Evolutionary conservation across 306 rosid species (phyloP).

Genomic region (Chamaecrista fasciculata): DNA sequence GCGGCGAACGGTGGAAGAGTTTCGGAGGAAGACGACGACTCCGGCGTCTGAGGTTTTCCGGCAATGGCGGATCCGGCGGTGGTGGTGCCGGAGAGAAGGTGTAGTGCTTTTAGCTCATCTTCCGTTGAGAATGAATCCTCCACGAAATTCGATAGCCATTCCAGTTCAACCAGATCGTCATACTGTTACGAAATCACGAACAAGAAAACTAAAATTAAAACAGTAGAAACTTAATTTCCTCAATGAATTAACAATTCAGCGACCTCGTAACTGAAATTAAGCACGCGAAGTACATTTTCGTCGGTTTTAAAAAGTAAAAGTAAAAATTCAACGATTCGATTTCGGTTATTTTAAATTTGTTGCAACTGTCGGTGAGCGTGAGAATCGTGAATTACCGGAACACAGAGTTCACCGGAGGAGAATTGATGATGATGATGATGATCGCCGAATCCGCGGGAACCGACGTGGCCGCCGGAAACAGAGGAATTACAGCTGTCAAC

Average conservation of each 20-base stretch:
- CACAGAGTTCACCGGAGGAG: constrained; percentile 74
- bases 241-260: not conserved
- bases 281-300: too few species aligned
- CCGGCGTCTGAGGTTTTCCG: constrained; percentile 61
- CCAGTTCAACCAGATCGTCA: constrained; percentile 88
- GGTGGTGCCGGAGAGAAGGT: constrained; percentile 45
- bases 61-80: constrained; percentile 3
- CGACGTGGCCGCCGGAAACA: constrained; percentile 47
- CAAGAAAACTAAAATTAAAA: not conserved
- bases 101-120: constrained; percentile 63
- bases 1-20: constrained; percentile 37
- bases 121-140: constrained; percentile 88
- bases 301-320: too few species aligned
- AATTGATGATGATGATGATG: too few species aligned
- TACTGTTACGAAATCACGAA: constrained; percentile 44
- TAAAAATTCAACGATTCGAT: not conserved
- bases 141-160: constrained; percentile 94
- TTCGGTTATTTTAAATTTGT: not conserved
- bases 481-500: constrained; percentile 82
- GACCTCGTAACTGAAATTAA: not conserved
- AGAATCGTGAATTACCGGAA: constrained; percentile 59
- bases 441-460: constrained; percentile 54
- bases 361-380: not conserved
- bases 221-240: not conserved
- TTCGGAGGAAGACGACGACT: constrained; percentile 80